A percentile compares a stretch with the other conserved stretches of the same genome.
These are phyloP conservation scores for Coelastrella sp. DNA, from an alignment of 139 green algal species.

Conservation along the genomic window DNA sequence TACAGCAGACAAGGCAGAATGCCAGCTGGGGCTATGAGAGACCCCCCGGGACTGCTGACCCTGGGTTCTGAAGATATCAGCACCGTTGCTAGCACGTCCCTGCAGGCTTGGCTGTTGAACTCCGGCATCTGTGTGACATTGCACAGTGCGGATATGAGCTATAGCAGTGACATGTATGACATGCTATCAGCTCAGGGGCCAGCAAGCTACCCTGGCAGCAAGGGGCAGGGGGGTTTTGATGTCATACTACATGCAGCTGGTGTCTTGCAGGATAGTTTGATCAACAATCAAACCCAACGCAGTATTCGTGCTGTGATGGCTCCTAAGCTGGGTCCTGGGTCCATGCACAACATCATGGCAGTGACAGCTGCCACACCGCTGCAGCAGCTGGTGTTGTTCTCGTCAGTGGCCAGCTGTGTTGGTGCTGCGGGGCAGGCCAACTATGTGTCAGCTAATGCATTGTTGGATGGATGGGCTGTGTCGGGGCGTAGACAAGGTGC, in stretches of 20 bases:
- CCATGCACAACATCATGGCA: slow-evolving; percentile 6
- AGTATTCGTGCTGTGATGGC: slow-evolving; percentile 51
- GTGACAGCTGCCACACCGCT: slow-evolving; percentile 37
- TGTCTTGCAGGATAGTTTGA: slow-evolving; percentile 51
- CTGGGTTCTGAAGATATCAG: not conserved
- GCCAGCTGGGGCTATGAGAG: not conserved
- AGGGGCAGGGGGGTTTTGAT: slow-evolving; percentile 18
- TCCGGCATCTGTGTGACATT: not conserved
- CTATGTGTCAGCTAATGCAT: slow-evolving; percentile 86
- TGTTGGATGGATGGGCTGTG: slow-evolving; percentile 66
- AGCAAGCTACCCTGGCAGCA: not conserved
- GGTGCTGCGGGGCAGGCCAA: slow-evolving; percentile 88
- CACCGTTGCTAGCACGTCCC: not conserved
- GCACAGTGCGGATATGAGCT: slow-evolving; percentile 39
- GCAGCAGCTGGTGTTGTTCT: slow-evolving; percentile 79
- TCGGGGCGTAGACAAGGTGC: slow-evolving; percentile 2
- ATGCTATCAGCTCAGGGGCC: not conserved
- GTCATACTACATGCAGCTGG: slow-evolving; percentile 66
- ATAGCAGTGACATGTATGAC: slow-evolving; percentile 2
- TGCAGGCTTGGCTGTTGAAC: not conserved
- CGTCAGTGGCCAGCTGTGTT: slow-evolving; percentile 82
- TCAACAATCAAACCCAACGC: slow-evolving; percentile 52
- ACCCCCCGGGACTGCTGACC: not conserved
- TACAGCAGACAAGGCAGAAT: slow-evolving; percentile 39
- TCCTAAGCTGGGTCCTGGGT: slow-evolving; percentile 61